A percentile compares a stretch with the other conserved stretches of the same genome.
phyloP scores from a whole-genome alignment of 805 yeast genomes.

The Monosporozyma siamensis region DNA sequence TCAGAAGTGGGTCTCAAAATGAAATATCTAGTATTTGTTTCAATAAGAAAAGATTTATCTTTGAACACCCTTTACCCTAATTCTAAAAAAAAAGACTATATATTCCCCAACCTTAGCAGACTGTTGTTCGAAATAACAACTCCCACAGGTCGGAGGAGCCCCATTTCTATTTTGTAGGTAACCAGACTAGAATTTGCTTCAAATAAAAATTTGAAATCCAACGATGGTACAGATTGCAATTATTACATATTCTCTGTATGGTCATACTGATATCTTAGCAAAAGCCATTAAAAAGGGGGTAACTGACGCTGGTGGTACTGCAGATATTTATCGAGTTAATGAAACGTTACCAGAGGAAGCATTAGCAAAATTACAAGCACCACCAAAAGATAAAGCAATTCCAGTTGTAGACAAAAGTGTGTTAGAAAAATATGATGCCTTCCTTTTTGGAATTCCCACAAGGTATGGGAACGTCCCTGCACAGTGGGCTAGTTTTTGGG shows the following conservation, averaged over 20 bases:
- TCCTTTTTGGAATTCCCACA: constrained; percentile 72
- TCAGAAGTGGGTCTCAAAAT: too few species aligned
- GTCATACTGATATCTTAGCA: constrained; percentile 65
- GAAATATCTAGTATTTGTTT: too few species aligned
- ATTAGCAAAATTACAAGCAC: constrained; percentile 47
- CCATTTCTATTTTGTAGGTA: not conserved
- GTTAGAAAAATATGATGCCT: constrained; percentile 57
- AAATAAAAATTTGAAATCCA: too few species aligned
- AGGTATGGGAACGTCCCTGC: constrained; percentile 69
- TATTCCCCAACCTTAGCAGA: too few species aligned
- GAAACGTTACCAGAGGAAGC: constrained; percentile 63
- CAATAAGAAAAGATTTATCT: too few species aligned
- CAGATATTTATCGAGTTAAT: constrained; percentile 63
- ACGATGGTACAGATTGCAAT: constrained; percentile 37
- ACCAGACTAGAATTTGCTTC: not conserved
- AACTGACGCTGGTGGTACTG: constrained; percentile 56
- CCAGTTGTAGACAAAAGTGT: constrained; percentile 53
- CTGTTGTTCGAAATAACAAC: too few species aligned
- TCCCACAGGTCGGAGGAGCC: not conserved
- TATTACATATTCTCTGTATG: constrained; percentile 66
- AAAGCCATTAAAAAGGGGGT: constrained; percentile 60
- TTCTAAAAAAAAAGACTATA: too few species aligned
- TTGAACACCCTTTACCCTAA: too few species aligned
- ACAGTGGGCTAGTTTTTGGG: constrained; percentile 72
- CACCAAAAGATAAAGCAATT: constrained; percentile 46